phyloP scores from a whole-genome alignment of 208 protist species.

The Kentomonas sorsogonicus region DNA sequence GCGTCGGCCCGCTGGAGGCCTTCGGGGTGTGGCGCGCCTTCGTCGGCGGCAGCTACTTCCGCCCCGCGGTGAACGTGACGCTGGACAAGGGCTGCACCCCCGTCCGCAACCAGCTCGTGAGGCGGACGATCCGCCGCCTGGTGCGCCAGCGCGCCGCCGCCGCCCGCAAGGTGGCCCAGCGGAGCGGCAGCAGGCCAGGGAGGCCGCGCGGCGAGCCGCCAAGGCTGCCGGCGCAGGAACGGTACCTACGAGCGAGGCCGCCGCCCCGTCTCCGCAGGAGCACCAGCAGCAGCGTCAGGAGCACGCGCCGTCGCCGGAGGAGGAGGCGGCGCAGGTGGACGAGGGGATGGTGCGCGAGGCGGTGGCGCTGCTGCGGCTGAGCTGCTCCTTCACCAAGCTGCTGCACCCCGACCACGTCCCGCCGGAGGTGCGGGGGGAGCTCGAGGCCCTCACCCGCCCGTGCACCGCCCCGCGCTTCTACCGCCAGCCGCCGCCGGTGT shows the following conservation, averaged over 20 bases:
- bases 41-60: slow-evolving; percentile 72
- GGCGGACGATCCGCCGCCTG: slow-evolving; percentile 36
- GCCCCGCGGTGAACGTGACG: slow-evolving; percentile 52
- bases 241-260: too few species aligned
- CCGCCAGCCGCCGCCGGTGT: slow-evolving; percentile 15
- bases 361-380: slow-evolving; percentile 32
- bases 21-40: slow-evolving; percentile 79
- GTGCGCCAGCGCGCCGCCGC: slow-evolving; percentile 19
- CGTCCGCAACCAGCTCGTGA: slow-evolving; percentile 60
- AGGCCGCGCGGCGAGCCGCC: too few species aligned
- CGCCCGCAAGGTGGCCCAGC: too few species aligned
- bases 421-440: slow-evolving; percentile 35
- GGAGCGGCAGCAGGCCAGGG: too few species aligned
- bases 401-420: slow-evolving; percentile 52
- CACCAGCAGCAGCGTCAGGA: background rate
- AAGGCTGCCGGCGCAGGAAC: too few species aligned
- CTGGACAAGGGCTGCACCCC: slow-evolving; percentile 66
- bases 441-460: slow-evolving; percentile 36
- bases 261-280: too few species aligned
- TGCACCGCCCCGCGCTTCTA: slow-evolving; percentile 11
- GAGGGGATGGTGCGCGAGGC: slow-evolving; percentile 25
- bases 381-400: slow-evolving; percentile 67
- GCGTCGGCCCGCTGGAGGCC: slow-evolving; percentile 36
- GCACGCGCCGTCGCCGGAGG: background rate
- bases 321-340: background rate